Base-by-base conservation (phyloP, 2,329 filamentous ascomycete genomes). In the Microsporum canis region DNA sequence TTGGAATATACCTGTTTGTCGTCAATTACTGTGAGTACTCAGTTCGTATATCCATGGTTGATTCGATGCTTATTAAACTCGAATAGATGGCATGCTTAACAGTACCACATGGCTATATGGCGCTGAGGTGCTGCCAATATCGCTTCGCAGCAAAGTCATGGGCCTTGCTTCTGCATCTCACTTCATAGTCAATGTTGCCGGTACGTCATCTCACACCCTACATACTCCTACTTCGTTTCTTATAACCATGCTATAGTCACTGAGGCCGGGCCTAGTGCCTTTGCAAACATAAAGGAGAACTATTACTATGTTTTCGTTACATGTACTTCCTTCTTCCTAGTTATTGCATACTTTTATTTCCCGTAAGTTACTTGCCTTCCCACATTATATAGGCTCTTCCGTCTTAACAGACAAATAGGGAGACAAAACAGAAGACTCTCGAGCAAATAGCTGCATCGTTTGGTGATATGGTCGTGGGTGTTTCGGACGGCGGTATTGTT, bases 301-400 rank as follows among this genome's bases (percentile, higher is more conserved):
- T 84, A 83, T 68, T 84, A 84, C 68, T 84, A 83, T 63, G 81
- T 84, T 17, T 84, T 84, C 63, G 80, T 83, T 1, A 77, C 66
- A 3, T 83, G 80, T 65, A 78, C 78, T 1, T 31, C 71, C 0
- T 77, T 82, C 70, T 84, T 82, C 70, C 66, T 82, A 0, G 69
- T 75, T 1, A 64, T 82, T 29, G 80, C 78, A 0, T 83, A 80
- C 67, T 75, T 82, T 58, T 83, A 78, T 67, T 83, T 82, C 69
- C 81, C 80, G 70, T 78, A 69, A 66, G 75, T 71, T 7, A 33
- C 53, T 31, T 29, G 3, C 45, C 14, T 57, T 29, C 38, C 29
- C 10, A 4, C 31, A 23, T 31, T 6, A 10, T 49, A 60, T 33
- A 6, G n/a, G 29, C n/a, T 33, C 14, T 43, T 17, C 36, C 23